Base-by-base conservation (phyloP, 2,329 filamentous ascomycete genomes). In the Penicillium corylophilum region DNA sequence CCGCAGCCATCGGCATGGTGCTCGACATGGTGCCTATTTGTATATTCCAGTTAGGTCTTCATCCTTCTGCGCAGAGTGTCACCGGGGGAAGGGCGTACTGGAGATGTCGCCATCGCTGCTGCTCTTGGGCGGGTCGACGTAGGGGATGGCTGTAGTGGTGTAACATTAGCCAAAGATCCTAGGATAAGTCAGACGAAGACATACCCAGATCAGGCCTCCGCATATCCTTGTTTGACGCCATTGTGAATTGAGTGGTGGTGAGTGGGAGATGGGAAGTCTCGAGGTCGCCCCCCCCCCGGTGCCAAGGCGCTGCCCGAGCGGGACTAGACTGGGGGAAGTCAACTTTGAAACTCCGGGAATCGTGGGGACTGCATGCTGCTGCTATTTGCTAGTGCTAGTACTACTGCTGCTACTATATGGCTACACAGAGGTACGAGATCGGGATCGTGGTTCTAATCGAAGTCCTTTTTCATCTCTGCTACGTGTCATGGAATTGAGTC, bases 1-100 rank as follows among this genome's bases (percentile, higher is more conserved):
- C 83, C 58, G 92, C 92, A 52, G 90, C 91, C 93, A 96, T 96
- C 53, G 93, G 93, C 68, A 97, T 79, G 31, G 92, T 95, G 67
- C 87, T 93, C 47, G 81, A 78, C 75, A 86, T 79, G 44, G 82
- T 83, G 64, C 80, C 81, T 82, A 36, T 49, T 38, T 29, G 23
- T 12, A 53, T 40, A 52, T 12, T 16, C 31, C 13, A 26, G 46
- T 70, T 51, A 70, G 57, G 45, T 44, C 36, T 26, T 13, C 22
- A 2, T 6, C 10, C 23, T 7, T 28, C 16, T 5, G 35, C 15
- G 9, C 35, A 13, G 13, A 13, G 24, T 3, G 18, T 40, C 15
- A 13, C 23, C 12, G 9, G 46, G 42, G 45, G 47, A 81, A 77
- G 45, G 46, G 48, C 86, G 80, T 90, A 73, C 88, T 87, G 47